Conservation (phyloP, 805 yeast genomes). For the Yarrowia deformans region DNA sequence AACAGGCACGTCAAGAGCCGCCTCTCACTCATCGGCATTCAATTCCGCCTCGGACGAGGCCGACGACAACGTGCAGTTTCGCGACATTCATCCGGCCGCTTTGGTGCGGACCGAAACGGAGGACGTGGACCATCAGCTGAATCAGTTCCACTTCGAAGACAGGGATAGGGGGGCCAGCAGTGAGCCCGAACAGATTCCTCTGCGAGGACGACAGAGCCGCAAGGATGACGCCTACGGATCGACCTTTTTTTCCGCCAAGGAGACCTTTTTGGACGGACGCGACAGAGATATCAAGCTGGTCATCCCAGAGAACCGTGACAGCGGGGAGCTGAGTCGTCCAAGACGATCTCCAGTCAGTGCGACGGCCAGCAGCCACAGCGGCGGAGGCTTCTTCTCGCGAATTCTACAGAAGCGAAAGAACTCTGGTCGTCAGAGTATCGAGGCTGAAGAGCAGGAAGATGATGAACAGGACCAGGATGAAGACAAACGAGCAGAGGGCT, state of each 20-base stretch:
- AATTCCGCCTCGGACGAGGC: slow-evolving; percentile 35
- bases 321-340: slow-evolving; percentile 14
- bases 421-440: slow-evolving; percentile 25
- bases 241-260: slow-evolving; percentile 31
- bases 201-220: not conserved
- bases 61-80: slow-evolving; percentile 31
- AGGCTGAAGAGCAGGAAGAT: slow-evolving; percentile 33
- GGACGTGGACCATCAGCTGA: slow-evolving; percentile 28
- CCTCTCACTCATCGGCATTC: slow-evolving; percentile 31
- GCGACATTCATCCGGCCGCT: slow-evolving; percentile 35
- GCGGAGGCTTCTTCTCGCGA: slow-evolving; percentile 36
- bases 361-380: slow-evolving; percentile 11
- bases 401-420: slow-evolving; percentile 31
- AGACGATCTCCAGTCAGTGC: slow-evolving; percentile 18
- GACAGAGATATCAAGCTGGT: slow-evolving; percentile 26
- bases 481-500: slow-evolving; percentile 45
- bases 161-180: slow-evolving; percentile 15
- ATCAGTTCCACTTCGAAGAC: slow-evolving; percentile 29
- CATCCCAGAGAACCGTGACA: slow-evolving; percentile 6
- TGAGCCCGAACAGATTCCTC: slow-evolving; percentile 31
- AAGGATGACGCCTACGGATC: slow-evolving; percentile 13
- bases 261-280: slow-evolving; percentile 23
- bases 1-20: slow-evolving; percentile 13
- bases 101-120: slow-evolving; percentile 23
- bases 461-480: slow-evolving; percentile 27